A percentile compares a stretch with the other conserved stretches of the same genome.
phyloP scores from a whole-genome alignment of 805 yeast genomes.

The Zygosaccharomyces bailii region DNA sequence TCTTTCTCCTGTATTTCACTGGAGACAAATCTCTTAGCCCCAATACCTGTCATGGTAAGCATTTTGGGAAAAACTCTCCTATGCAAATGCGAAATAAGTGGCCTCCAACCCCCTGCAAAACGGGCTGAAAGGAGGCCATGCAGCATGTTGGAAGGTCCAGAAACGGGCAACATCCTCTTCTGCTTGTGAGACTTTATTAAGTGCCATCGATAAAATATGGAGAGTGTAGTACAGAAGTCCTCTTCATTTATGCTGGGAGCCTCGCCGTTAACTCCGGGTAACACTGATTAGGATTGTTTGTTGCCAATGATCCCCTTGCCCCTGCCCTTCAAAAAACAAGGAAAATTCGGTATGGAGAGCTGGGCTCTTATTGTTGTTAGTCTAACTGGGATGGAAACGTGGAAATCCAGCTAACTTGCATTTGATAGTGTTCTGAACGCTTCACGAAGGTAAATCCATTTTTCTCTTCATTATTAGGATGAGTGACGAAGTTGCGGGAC shows the following conservation, averaged over 20 bases:
- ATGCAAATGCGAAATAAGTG: neutral
- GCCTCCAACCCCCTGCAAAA: neutral
- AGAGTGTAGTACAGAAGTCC: too few species aligned
- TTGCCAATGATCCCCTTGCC: slow-evolving; percentile 4
- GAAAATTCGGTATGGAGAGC: neutral
- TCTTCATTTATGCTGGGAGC: neutral
- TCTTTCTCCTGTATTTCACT: slow-evolving; percentile 43
- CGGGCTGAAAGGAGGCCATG: neutral
- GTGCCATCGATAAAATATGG: too few species aligned
- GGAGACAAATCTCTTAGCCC: slow-evolving; percentile 32
- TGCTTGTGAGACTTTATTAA: neutral
- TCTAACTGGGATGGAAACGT: slow-evolving; percentile 3
- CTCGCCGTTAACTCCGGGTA: slow-evolving; percentile 1
- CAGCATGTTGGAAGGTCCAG: neutral
- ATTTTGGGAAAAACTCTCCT: neutral
- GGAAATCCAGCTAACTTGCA: neutral
- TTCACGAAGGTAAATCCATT: neutral
- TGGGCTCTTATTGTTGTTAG: neutral
- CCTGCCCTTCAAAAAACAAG: slow-evolving; percentile 8
- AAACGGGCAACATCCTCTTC: neutral
- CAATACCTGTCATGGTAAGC: neutral
- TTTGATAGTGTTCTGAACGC: neutral
- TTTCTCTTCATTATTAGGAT: slow-evolving; percentile 5
- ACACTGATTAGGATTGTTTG: neutral
- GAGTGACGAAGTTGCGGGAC: slow-evolving; percentile 19